Evolutionary conservation across 176 grass and related monocot species (phyloP).

Genomic region (Triticum monococcum): DNA sequence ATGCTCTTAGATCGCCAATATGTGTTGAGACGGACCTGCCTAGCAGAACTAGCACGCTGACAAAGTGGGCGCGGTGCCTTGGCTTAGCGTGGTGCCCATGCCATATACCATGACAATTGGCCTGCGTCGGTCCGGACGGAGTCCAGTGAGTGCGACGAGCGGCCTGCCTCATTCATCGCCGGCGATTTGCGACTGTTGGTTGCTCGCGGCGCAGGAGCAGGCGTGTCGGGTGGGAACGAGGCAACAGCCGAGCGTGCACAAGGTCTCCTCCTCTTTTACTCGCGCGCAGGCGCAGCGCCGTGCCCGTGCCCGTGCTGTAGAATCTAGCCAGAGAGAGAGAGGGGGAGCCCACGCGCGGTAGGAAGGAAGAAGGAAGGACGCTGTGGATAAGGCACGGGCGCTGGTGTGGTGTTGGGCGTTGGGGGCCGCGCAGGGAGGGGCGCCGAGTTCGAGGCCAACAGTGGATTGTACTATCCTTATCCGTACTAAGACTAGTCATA

Average conservation of each 20-base stretch:
- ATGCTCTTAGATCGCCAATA: too few species aligned
- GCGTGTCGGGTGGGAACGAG: slow-evolving; percentile 38
- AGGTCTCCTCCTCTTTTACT: neutral
- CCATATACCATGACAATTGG: too few species aligned
- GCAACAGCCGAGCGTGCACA: neutral
- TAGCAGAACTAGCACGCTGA: too few species aligned
- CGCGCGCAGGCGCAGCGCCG: neutral
- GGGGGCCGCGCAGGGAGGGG: neutral
- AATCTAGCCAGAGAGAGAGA: neutral
- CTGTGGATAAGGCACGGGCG: too few species aligned
- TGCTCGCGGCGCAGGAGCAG: too few species aligned
- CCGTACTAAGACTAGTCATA: too few species aligned
- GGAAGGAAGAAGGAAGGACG: neutral
- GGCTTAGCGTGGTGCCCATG: neutral
- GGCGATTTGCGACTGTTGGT: neutral
- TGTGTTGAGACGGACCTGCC: too few species aligned
- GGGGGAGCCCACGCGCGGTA: too few species aligned
- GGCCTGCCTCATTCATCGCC: too few species aligned
- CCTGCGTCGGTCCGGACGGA: too few species aligned
- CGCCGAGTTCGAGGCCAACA: neutral
- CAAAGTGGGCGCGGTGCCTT: too few species aligned
- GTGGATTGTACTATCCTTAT: neutral
- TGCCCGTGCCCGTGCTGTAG: neutral
- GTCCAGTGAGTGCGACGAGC: too few species aligned
- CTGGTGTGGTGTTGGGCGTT: neutral